Conservation (phyloP, 2,329 filamentous ascomycete genomes). For the Monosporascus sp. region DNA sequence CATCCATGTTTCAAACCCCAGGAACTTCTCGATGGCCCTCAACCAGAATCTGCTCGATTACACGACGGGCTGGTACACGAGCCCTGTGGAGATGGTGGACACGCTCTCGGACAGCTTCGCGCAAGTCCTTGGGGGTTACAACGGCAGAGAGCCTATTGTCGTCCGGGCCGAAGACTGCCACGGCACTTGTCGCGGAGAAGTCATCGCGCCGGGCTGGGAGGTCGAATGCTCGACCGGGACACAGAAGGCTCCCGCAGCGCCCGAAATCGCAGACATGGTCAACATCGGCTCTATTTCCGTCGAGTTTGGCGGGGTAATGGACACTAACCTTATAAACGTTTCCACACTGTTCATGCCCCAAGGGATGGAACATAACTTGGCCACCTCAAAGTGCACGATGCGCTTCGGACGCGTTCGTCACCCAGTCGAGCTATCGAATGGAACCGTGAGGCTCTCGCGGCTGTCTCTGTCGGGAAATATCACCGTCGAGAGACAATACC, state of each 20-base stretch:
- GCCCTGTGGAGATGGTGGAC: neutral
- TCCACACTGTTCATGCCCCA: neutral
- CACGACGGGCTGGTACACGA: neutral
- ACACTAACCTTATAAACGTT: neutral
- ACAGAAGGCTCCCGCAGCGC: neutral
- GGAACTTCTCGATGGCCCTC: neutral
- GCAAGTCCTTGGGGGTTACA: neutral
- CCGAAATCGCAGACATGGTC: neutral
- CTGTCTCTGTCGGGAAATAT: neutral
- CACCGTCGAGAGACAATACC: neutral
- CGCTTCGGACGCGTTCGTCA: neutral
- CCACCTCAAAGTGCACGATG: neutral
- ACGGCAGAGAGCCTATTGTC: neutral
- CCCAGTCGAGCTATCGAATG: neutral
- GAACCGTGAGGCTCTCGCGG: neutral
- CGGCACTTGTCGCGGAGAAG: neutral
- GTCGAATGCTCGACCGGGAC: neutral
- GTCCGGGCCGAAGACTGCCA: neutral
- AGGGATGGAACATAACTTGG: neutral
- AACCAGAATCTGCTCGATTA: neutral
- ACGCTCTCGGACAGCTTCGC: neutral
- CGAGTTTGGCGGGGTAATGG: neutral
- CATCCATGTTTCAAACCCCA: neutral
- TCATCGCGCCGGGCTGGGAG: neutral
- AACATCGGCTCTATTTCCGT: neutral